Conservation (phyloP, 140 eudicot genomes). For the Stevia rebaudiana region DNA sequence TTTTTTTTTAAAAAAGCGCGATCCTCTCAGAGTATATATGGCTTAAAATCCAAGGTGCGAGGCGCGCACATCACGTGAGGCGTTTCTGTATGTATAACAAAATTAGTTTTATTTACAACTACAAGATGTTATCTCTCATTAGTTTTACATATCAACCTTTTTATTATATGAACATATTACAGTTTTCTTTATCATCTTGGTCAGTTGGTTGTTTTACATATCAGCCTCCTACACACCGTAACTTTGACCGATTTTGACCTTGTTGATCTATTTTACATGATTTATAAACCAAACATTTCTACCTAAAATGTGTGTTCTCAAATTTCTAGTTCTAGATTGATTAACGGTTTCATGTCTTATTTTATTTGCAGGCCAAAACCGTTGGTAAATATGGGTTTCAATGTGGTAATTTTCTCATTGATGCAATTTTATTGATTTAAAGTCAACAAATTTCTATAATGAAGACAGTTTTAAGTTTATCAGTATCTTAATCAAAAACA, state of each 20-base stretch:
- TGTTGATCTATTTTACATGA: background rate
- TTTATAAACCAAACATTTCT: background rate
- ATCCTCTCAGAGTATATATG: too few relatives aligned
- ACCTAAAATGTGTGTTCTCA: background rate
- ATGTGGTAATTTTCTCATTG: conserved; percentile 49
- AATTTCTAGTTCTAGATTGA: background rate
- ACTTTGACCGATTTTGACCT: too few relatives aligned
- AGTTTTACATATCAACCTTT: too few relatives aligned
- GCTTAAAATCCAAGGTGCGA: too few relatives aligned
- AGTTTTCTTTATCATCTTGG: too few relatives aligned
- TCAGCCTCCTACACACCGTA: too few relatives aligned
- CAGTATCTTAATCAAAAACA: background rate
- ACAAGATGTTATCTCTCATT: too few relatives aligned
- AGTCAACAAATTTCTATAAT: background rate
- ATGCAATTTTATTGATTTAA: background rate
- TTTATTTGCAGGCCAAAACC: conserved; percentile 51
- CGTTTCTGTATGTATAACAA: too few relatives aligned
- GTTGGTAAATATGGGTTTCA: conserved; percentile 55
- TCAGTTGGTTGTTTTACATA: too few relatives aligned
- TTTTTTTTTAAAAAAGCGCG: background rate
- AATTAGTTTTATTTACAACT: too few relatives aligned
- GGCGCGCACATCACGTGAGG: too few relatives aligned
- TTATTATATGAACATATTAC: too few relatives aligned
- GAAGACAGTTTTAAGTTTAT: background rate
- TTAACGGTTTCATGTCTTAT: background rate